Base-by-base conservation (phyloP, 805 yeast genomes). In the Starmerella potacharoeniae region DNA sequence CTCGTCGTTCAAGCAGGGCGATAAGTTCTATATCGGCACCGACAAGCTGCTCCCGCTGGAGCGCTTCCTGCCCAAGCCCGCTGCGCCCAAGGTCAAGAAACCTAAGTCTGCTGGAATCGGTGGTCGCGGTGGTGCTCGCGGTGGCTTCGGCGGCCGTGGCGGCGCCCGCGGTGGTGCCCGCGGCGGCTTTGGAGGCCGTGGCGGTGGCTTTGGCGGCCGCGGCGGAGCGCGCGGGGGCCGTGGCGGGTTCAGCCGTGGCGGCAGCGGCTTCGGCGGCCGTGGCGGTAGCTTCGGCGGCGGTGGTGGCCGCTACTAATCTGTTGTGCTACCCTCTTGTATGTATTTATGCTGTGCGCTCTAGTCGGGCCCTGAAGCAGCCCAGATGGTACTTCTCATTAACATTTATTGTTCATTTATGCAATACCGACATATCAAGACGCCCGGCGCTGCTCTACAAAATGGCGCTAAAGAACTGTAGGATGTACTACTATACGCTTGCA, bases 31-130 rank as follows among this genome's bases (percentile, higher is more conserved):
- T 76, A 93, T 93, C 72, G 95, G 90, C 56, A 87, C 95, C 53
- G 97, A 93, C 73, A 93, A 93, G 73, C 77, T 93, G 63, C 80
- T 93, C 62, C 99, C 99, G 47, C 74, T 93, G 62, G 98, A 93
- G 66, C 83, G 98, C 76, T 93, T 93, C 75, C 77, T 93, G 71
- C 99, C 99, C 62, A 88, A 91, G 75, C 95, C 99, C 51, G 55
- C 65, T 28, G 66, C 60, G 11, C 67, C 67, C 11, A 64, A 64
- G 57, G 65, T 61, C 34, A 63, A 62, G 57, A 57, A 54, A 51
- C 87, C 87, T 76, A 83, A 79, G 55, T 80, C 80, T 48, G 91
- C 90, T 42, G 93, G 95, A 61, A 84, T 84, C 58, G 75, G 80
- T 37, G 64, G 71, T 45, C 68, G 75, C 55, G 75, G 77, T 14